Base-by-base conservation (phyloP, 2,329 filamentous ascomycete species). In the Pestalotiopsis sp. region DNA sequence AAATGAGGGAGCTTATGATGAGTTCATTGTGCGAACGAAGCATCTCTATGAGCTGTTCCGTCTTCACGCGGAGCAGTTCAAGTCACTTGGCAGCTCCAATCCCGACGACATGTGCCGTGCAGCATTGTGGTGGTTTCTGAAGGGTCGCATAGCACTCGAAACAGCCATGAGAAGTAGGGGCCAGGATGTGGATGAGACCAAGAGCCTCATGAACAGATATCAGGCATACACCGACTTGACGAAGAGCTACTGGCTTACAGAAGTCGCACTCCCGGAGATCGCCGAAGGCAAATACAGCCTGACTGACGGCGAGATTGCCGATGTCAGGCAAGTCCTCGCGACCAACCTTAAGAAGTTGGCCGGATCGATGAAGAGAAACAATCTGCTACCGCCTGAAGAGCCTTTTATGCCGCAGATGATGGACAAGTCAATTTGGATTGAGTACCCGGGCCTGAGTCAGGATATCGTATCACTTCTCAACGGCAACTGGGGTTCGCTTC, bases 111-210 rank as follows among this genome's bases (percentile, higher is more conserved):
- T 95, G 82, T 85, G 92, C 11, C 87, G 93, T 68, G 91, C 90
- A 27, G 91, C 90, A 3, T 83, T 93, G 0, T 98, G 95, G 95
- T 98, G 95, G 95, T 97, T 97, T 75, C 77, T 97, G 60, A 92
- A 89, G 73, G 95, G 94, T 23, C 90, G 94, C 70, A 88, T 91
- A 75, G 90, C 90, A 11, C 84, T 97, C 65, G 95, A 97, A 78
- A 80, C 82, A 13, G 85, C 91, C 52, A 90, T 97, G 61, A 87
- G 93, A 70, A 90, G 89, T 66, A 86, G 88, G 6, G 86, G 90
- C 38, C 81, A 83, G 45, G 84, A 80, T 57, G 83, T 86, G 4
- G 86, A 89, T 70, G 82, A 88, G 72, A 82, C 85, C 76, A 82
- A 86, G 74, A 86, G 84, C 71, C 83, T 88, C 71, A 82, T 87